A percentile compares a stretch with the other conserved stretches of the same genome.
These are phyloP conservation scores for Phlyctochytrium bullatum DNA, from an alignment of 192 early-diverging fungal genomes.

Conservation along the genomic window DNA sequence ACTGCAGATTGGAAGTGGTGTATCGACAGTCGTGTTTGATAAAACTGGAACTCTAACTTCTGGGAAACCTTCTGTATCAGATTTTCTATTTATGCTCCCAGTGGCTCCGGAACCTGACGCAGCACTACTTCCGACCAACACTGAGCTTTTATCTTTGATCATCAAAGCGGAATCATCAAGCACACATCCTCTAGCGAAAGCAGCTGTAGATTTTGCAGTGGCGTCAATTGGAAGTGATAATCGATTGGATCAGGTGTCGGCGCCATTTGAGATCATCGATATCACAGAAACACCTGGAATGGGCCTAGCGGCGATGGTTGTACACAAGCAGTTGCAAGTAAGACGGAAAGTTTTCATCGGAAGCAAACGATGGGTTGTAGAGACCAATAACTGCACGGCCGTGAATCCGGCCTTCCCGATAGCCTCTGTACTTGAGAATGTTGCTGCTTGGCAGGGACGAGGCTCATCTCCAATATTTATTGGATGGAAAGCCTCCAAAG, in stretches of 20 bases:
- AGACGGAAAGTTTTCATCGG: slow-evolving; percentile 18
- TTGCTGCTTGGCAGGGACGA: slow-evolving; percentile 51
- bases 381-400: slow-evolving; percentile 10
- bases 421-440: neutral
- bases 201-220: slow-evolving; percentile 38
- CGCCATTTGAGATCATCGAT: slow-evolving; percentile 17
- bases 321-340: neutral
- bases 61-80: slow-evolving; percentile 66
- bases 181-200: slow-evolving; percentile 70
- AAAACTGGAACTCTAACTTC: slow-evolving; percentile 81
- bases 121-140: slow-evolving; percentile 20
- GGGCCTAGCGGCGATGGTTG: slow-evolving; percentile 48
- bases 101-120: neutral
- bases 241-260: slow-evolving; percentile 23
- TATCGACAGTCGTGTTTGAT: slow-evolving; percentile 72
- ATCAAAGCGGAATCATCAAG: slow-evolving; percentile 40
- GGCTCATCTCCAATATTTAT: slow-evolving; percentile 61
- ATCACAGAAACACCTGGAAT: slow-evolving; percentile 65
- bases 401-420: neutral
- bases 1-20: slow-evolving; percentile 60
- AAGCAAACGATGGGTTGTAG: slow-evolving; percentile 30
- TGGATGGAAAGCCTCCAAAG: slow-evolving; percentile 25
- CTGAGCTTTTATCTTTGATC: slow-evolving; percentile 32
- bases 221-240: neutral
- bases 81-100: neutral